Evolutionary conservation across 805 yeast genomes (phyloP), one percentile per base, ranked within the genome.

Genomic region (Sporopachydermia quercuum): DNA sequence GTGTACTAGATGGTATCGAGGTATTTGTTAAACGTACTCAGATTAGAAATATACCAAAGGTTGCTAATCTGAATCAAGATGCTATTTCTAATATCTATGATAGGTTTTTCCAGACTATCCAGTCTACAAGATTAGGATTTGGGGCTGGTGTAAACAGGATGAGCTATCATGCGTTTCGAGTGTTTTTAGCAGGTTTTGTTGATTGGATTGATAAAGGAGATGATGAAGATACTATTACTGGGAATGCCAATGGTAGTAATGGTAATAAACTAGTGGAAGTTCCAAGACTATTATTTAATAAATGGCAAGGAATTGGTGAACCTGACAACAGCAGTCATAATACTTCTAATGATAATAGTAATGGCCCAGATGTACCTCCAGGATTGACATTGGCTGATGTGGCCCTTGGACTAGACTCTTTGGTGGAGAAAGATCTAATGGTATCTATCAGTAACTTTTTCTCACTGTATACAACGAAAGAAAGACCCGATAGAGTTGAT

Each of bases 11-110:
- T 49, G 89, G 91, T 40, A 85, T 89, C 45, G 94, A 91, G 48
- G 68, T 76, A 1, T 89, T 89, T 62, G 93, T 91, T 27, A 91
- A 89, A 57, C 69, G 95, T 42, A 84, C 96, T 0, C 96, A 91
- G 56, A 56, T 91, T 34, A 68, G 98, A 47, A 87, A 85, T 56
- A 62, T 89, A 40, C 89, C 93, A 27, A 78, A 78, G 53, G 73
- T 83, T 1, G 68, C 66, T 17, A 72, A 80, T 51, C 59, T 89
- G 23, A 55, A 66, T 3, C 63, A 58, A 17, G 76, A 66, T 0
- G 73, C 82, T 33, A 47, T 85, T 14, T 74, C 85, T 3, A 71
- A 79, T 41, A 64, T 86, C 3, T 89, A 91, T 55, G 97, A 91
- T 51, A 65, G 91, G 34, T 89, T 76, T 56, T 85, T 87, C 52